phyloP scores from a whole-genome alignment of 495 filamentous ascomycete species.

The Cryomyces minteri region DNA sequence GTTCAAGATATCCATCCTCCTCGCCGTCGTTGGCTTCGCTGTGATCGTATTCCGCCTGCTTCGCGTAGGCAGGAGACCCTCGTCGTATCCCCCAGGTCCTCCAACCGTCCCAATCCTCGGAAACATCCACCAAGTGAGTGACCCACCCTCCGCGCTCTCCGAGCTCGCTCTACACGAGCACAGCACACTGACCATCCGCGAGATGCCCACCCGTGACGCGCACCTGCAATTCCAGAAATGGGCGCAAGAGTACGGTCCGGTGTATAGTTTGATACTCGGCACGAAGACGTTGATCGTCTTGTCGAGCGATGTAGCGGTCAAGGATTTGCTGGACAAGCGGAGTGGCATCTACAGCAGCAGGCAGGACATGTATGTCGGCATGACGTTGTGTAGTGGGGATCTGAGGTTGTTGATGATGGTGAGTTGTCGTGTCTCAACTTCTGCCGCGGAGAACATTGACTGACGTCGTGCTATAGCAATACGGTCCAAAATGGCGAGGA shows the following conservation, averaged over 20 bases:
- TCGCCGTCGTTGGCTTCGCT: neutral
- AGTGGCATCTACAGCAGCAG: constrained; percentile 4
- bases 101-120: neutral
- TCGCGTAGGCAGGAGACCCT: neutral
- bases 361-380: constrained; percentile 4
- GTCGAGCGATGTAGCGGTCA: constrained; percentile 2
- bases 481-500: neutral
- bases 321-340: constrained; percentile 5
- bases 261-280: neutral
- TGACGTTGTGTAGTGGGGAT: constrained; percentile 2
- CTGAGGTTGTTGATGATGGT: constrained; percentile 1
- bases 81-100: neutral
- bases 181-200: neutral
- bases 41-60: neutral
- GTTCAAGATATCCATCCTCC: no score
- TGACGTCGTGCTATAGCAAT: neutral
- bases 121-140: neutral
- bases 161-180: constrained; percentile 24
- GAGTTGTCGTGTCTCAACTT: neutral
- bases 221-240: neutral
- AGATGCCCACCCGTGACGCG: neutral
- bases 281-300: neutral
- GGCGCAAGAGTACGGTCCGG: neutral
- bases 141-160: constrained; percentile 19
- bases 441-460: neutral